Evolutionary conservation across 192 early-diverging fungal genomes (phyloP), one percentile per base, ranked within the genome.

Genomic region (Diversispora epigaea): DNA sequence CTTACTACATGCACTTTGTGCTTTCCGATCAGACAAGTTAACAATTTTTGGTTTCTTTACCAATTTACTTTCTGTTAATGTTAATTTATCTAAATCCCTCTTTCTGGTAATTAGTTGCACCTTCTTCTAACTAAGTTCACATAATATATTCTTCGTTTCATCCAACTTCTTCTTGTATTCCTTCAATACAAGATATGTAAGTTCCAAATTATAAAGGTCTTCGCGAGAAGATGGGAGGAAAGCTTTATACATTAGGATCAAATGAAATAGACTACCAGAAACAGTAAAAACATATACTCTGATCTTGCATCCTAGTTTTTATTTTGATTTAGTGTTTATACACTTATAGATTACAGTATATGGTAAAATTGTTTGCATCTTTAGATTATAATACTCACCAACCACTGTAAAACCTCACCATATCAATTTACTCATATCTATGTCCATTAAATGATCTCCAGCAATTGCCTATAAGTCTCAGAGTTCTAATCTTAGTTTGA

Each of bases 401-500:
- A 76, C 64, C 44, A 76, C 63, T 76, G 64, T 67, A 57, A 76
- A 45, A 57, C 64, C 74, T 50, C 74, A 76, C 32, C 41, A 67
- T 17, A 68, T 44, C 75, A 76, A 65, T 50, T 68, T 54, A 57
- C 63, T 54, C 41, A 39, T 15, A 64, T 76, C 50, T 67, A 57
- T 46, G 25, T 44, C 50, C 25, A 57, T 68, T 64, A 76, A 76
- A 32, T 45, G 41, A 64, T 76, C 66, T 68, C 15, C 25, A 67
- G 75, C 75, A 41, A 56, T 68, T 40, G 64, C 73, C 75, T 49
- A 76, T 54, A 76, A 4, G 4, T 76, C 64, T 39, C 50, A 49
- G 21, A 76, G 64, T 57, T 76, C 64, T 68, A 76, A 76, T 64
- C 64, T 40, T 45, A 76, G 44, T 68, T 76, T 76, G 68, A 76